phyloP scores from a whole-genome alignment of 1,139 yeast genomes.

The Maudiozyma humilis region DNA sequence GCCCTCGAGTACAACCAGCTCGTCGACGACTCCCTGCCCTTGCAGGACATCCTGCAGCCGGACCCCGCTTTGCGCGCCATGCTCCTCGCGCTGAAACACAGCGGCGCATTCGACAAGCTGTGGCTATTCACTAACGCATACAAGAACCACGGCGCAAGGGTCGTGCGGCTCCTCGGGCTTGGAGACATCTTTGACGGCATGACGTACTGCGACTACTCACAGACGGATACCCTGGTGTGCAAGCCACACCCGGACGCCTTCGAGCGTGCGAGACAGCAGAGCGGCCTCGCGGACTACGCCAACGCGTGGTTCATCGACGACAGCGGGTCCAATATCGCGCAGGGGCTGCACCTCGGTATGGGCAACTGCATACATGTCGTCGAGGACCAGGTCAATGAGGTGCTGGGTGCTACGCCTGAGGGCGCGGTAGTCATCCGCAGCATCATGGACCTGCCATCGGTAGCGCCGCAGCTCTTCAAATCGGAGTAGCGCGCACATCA shows the following conservation, averaged over 20 bases:
- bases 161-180: slow-evolving; percentile 66
- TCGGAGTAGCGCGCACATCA: slow-evolving; percentile 29
- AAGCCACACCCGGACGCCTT: slow-evolving; percentile 71
- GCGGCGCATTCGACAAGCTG: slow-evolving; percentile 44
- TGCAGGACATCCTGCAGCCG: slow-evolving; percentile 64
- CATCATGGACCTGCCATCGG: slow-evolving; percentile 40
- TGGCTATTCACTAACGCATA: slow-evolving; percentile 97
- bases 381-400: slow-evolving; percentile 36
- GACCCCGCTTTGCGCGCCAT: slow-evolving; percentile 45
- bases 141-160: slow-evolving; percentile 76
- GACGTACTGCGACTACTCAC: slow-evolving; percentile 78
- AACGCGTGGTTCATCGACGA: slow-evolving; percentile 75
- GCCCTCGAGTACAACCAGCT: slow-evolving; percentile 80
- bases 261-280: slow-evolving; percentile 49
- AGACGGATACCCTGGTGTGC: slow-evolving; percentile 56
- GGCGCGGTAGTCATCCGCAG: slow-evolving; percentile 40
- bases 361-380: slow-evolving; percentile 36
- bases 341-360: slow-evolving; percentile 40
- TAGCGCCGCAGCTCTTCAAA: slow-evolving; percentile 42
- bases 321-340: slow-evolving; percentile 52
- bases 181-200: slow-evolving; percentile 91
- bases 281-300: slow-evolving; percentile 45
- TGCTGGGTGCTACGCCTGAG: slow-evolving; percentile 33
- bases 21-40: slow-evolving; percentile 88
- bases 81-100: slow-evolving; percentile 39